Base-by-base conservation (phyloP, 2,329 filamentous ascomycete species). In the Aspergillus sp. region DNA sequence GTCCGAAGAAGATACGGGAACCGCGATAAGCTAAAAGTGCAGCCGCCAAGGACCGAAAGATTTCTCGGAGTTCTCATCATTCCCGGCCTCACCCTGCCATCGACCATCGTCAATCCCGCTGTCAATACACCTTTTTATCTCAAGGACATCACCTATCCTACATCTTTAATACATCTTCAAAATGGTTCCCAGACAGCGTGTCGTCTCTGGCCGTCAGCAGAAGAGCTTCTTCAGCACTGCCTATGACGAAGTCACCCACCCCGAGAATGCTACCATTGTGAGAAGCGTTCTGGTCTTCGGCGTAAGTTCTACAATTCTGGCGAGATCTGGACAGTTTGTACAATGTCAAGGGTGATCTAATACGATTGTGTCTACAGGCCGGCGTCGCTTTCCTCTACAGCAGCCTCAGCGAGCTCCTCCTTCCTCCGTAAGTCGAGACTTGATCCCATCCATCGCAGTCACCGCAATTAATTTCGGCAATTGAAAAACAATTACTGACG, bases 261-360 rank as follows among this genome's bases (percentile, higher is more conserved):
- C 88, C 36, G 89, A 91, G 72, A 91, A 91, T 76, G 83, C 86
- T 52, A 84, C 87, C 59, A 84, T 90, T 59, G 88, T 91, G 62
- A 84, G 86, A 69, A 90, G 88, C 72, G 78, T 91, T 67, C 81
- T 85, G 65, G 75, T 90, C 69, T 91, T 91, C 72, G 87, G 87
- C 58, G 88, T 91, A 82, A 73, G 87, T 80, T 25, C 30, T 48
- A 30, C 9, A 17, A 25, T 48, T 48, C 25, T 39, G 5, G n/a
- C 21, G 12, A 9, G 15, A 12, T 32, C 5, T 28, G 15, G 23
- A n/a, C 5, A 19, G 6, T 9, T 4, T 3, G 5, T 41, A 32
- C 7, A 5, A 13, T n/a, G 12, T 13, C 51, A 32, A 51, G 41
- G 15, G 41, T 39, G 7, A 30, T 28, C 41, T 57, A 60, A 72